A percentile compares a stretch with the other conserved stretches of the same genome.
These are phyloP conservation scores for Ormosia emarginata DNA, from an alignment of 306 rosid genomes.

Conservation along the genomic window DNA sequence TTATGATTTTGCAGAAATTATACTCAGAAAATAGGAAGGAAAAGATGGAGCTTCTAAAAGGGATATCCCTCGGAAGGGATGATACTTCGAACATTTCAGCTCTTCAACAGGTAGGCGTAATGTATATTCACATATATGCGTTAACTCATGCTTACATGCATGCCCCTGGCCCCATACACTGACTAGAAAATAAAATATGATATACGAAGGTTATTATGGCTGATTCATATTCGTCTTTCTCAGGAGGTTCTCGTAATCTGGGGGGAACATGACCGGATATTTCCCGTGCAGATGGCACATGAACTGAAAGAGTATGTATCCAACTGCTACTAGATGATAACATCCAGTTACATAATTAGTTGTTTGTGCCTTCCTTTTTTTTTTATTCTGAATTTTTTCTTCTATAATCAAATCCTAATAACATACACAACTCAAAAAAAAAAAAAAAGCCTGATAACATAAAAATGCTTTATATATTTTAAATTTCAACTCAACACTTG, in stretches of 20 bases:
- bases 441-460: too few relatives aligned
- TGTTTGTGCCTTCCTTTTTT: background rate
- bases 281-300: slow-evolving; percentile 64
- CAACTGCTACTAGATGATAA: background rate
- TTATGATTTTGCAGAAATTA: slow-evolving; percentile 48
- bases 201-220: background rate
- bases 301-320: slow-evolving; percentile 67
- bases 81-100: slow-evolving; percentile 50
- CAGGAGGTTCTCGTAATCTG: slow-evolving; percentile 81
- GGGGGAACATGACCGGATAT: slow-evolving; percentile 77
- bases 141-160: background rate
- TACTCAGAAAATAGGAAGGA: slow-evolving; percentile 72
- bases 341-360: background rate
- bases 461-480: background rate
- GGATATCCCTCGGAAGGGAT: slow-evolving; percentile 54
- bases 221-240: background rate
- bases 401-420: background rate
- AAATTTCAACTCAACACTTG: background rate
- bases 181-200: background rate
- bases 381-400: background rate
- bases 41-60: slow-evolving; percentile 71
- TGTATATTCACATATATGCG: background rate
- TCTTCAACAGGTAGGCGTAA: slow-evolving; percentile 50
- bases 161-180: background rate
- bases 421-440: background rate